Evolutionary conservation across 2,329 filamentous ascomycete species (phyloP).

Genomic region (Phaeophleospora eucalypticola): DNA sequence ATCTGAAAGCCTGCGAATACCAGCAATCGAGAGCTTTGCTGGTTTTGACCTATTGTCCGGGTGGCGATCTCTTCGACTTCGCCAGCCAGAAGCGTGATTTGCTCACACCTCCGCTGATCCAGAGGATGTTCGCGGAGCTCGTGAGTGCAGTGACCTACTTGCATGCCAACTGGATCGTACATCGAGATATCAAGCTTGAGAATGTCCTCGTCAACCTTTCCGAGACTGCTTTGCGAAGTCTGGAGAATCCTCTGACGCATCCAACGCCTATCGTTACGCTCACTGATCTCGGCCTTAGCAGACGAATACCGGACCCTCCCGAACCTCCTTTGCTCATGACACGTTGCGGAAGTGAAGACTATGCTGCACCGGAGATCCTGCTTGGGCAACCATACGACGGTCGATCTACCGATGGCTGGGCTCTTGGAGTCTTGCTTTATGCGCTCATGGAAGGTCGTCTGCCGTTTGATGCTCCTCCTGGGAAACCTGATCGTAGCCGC

Average conservation of each 20-base stretch:
- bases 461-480: slow-evolving; percentile 85
- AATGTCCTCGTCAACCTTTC: slow-evolving; percentile 91
- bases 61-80: slow-evolving; percentile 91
- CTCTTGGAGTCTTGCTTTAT: slow-evolving; percentile 86
- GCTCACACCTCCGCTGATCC: slow-evolving; percentile 65
- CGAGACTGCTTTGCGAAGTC: slow-evolving; percentile 56
- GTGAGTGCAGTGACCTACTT: slow-evolving; percentile 82
- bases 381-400: slow-evolving; percentile 95
- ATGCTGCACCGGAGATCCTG: slow-evolving; percentile 92
- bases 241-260: slow-evolving; percentile 66
- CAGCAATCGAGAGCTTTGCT: slow-evolving; percentile 78
- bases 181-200: slow-evolving; percentile 96
- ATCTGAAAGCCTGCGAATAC: slow-evolving; percentile 86
- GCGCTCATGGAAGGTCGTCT: slow-evolving; percentile 88
- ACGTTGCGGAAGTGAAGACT: slow-evolving; percentile 92
- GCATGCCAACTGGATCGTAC: slow-evolving; percentile 80
- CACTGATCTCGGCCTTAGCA: slow-evolving; percentile 85
- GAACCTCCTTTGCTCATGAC: slow-evolving; percentile 88
- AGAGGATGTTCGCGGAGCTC: slow-evolving; percentile 85
- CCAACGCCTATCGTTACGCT: slow-evolving; percentile 81
- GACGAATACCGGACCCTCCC: slow-evolving; percentile 67
- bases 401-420: slow-evolving; percentile 89
- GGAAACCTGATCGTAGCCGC: slow-evolving; percentile 67
- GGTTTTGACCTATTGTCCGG: slow-evolving; percentile 86
- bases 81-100: slow-evolving; percentile 68